Evolutionary conservation across 305 asterid genomes (phyloP).

Genomic region (Andrographis paniculata): DNA sequence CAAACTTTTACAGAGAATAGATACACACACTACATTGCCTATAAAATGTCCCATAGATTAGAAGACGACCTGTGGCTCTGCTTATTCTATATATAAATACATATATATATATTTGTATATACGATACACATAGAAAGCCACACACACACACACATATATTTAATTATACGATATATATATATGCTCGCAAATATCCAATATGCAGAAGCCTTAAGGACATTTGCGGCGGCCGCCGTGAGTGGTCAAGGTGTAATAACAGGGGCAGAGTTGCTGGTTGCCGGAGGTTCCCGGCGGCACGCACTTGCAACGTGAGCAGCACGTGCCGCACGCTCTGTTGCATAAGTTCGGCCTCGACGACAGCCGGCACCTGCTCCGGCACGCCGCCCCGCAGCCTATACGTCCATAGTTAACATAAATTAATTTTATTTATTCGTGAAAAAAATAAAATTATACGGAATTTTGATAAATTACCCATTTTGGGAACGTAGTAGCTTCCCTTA

Average conservation of each 20-base stretch:
- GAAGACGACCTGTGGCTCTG: too few relatives aligned
- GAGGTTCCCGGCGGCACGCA: conserved; percentile 50
- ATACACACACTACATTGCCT: too few relatives aligned
- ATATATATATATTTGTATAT: too few relatives aligned
- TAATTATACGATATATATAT: too few relatives aligned
- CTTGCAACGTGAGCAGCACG: conserved; percentile 40
- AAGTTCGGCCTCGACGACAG: conserved; percentile 27
- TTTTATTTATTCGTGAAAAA: too few relatives aligned
- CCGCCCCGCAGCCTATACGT: conserved; percentile 26
- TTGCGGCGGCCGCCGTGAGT: conserved; percentile 38
- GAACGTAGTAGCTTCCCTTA: conserved; percentile 11
- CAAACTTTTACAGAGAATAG: too few relatives aligned
- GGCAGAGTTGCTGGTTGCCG: conserved; percentile 32
- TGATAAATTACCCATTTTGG: conserved; percentile 3
- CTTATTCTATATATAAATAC: too few relatives aligned
- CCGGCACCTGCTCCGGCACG: conserved; percentile 29
- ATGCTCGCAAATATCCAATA: not conserved
- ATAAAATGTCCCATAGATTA: too few relatives aligned
- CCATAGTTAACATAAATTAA: too few relatives aligned
- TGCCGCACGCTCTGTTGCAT: conserved; percentile 47
- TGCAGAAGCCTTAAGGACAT: conserved; percentile 22
- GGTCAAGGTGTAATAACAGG: conserved; percentile 32
- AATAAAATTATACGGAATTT: too few relatives aligned
- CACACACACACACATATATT: too few relatives aligned
- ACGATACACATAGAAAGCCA: too few relatives aligned